Base-by-base conservation (phyloP, 2,329 filamentous ascomycete genomes). In the Exutisphaerella laricina region DNA sequence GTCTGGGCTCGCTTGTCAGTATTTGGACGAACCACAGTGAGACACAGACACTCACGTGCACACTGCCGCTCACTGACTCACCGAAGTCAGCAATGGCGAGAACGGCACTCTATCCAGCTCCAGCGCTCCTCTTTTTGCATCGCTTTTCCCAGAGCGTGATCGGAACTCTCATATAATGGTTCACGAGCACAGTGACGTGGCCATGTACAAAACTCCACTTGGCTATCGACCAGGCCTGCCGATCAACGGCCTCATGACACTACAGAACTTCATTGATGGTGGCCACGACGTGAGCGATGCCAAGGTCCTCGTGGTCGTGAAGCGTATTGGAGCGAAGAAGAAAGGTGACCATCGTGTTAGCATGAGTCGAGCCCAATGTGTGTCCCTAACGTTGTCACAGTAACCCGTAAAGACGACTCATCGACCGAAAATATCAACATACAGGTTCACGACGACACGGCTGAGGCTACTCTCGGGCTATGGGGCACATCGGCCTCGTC, bases 101-200 rank as follows among this genome's bases (percentile, higher is more conserved):
- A 62, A 66, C 20, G 63, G 62, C 2, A 59, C 55, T 4, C 58
- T 72, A 8, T 63, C 67, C 1, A 65, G 62, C 10, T 63, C 66
- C 0, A 66, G 60, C 29, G 75, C 75, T 39, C 67, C 70, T 1
- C 60, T 75, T 14, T 72, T 72, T 39, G 73, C 73, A 0, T 74
- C 71, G n/a, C 69, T 82, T 21, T 79, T 79, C 40, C 78, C 77
- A 0, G 74, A 77, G 29, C 69, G 75, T 5, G 70, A 77, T 41
- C 69, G 69, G 5, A 68, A 68, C 30, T 77, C 72, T 31, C 71
- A 78, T 45, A 62, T 80, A 37, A 71, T 72, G 58, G 58, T 80
- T 8, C 71, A 79, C 40, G 63, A 69, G n/a, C 70, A 70, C 20
- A 65, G 62, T 29, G 69, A 72, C 39, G 61, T 69, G 25, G 59